Percentiles rank a stretch among this genome's conserved stretches.
These are phyloP conservation scores for Epichloe amarillans DNA, from an alignment of 2,329 filamentous ascomycete species.

Conservation along the genomic window DNA sequence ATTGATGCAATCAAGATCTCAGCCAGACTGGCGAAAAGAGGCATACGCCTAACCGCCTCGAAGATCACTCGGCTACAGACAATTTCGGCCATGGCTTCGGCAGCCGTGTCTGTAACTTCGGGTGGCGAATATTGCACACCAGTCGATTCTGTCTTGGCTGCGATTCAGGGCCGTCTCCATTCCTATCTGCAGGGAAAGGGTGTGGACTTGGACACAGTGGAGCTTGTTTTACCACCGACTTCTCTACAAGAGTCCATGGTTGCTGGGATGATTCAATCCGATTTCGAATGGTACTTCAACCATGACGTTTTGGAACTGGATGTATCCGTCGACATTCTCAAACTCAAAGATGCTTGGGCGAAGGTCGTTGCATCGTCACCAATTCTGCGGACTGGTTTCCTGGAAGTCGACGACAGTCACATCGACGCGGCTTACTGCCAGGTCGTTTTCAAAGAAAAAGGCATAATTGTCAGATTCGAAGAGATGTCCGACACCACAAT, in stretches of 20 bases:
- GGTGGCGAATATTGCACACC: neutral
- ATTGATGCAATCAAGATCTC: slow-evolving; percentile 83
- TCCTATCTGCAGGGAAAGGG: slow-evolving; percentile 22
- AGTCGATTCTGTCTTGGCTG: neutral
- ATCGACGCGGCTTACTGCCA: slow-evolving; percentile 39
- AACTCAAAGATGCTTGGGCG: slow-evolving; percentile 48
- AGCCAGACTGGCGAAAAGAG: slow-evolving; percentile 49
- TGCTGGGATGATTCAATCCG: slow-evolving; percentile 64
- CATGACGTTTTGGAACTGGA: slow-evolving; percentile 59
- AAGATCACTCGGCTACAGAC: slow-evolving; percentile 62
- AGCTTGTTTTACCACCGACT: slow-evolving; percentile 58
- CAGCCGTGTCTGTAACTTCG: slow-evolving; percentile 27
- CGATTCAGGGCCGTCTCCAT: slow-evolving; percentile 18
- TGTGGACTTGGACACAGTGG: slow-evolving; percentile 27
- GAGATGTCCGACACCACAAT: slow-evolving; percentile 18
- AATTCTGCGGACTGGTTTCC: slow-evolving; percentile 64
- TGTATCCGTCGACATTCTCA: slow-evolving; percentile 37
- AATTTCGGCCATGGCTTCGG: slow-evolving; percentile 31
- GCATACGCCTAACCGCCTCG: slow-evolving; percentile 54
- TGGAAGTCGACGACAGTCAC: slow-evolving; percentile 47
- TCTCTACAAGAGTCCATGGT: slow-evolving; percentile 81
- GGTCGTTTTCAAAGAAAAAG: slow-evolving; percentile 22
- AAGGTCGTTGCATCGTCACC: slow-evolving; percentile 46
- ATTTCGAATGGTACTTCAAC: slow-evolving; percentile 70
- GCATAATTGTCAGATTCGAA: slow-evolving; percentile 11